Conservation (phyloP, 345 rosid species). For the Carallia brachiata region DNA sequence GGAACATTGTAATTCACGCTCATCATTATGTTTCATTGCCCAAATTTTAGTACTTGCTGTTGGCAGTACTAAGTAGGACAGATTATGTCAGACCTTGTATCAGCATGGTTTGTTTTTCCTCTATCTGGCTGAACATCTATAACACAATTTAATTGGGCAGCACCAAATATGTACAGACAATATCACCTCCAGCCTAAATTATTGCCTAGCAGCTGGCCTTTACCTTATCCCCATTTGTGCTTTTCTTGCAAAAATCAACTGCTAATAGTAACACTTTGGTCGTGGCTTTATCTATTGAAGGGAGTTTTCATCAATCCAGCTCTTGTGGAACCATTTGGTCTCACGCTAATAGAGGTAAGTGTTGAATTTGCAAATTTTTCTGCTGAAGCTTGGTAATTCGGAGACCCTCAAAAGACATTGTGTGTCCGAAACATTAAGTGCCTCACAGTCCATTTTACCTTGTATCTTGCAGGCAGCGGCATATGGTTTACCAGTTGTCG, state of each 20-base stretch:
- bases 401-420: background rate
- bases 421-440: background rate
- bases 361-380: background rate
- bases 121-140: background rate
- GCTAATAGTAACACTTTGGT: constrained; percentile 25
- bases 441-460: constrained; percentile 1
- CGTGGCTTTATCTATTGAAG: constrained; percentile 39
- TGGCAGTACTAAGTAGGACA: too few species aligned
- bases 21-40: too few species aligned
- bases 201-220: background rate
- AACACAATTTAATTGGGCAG: background rate
- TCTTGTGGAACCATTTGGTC: constrained; percentile 73
- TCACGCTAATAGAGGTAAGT: constrained; percentile 62
- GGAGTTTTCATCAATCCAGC: constrained; percentile 78
- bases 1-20: too few species aligned
- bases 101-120: background rate
- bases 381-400: background rate
- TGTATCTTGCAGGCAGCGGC: constrained; percentile 56
- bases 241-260: constrained; percentile 18
- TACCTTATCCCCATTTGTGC: constrained; percentile 7
- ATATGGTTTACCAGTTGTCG: constrained; percentile 65
- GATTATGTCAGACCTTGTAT: too few species aligned
- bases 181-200: background rate
- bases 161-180: background rate
- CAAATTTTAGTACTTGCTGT: too few species aligned